Base-by-base conservation (phyloP, 169 alveolate species). In the Plasmodium chabaudi region DNA sequence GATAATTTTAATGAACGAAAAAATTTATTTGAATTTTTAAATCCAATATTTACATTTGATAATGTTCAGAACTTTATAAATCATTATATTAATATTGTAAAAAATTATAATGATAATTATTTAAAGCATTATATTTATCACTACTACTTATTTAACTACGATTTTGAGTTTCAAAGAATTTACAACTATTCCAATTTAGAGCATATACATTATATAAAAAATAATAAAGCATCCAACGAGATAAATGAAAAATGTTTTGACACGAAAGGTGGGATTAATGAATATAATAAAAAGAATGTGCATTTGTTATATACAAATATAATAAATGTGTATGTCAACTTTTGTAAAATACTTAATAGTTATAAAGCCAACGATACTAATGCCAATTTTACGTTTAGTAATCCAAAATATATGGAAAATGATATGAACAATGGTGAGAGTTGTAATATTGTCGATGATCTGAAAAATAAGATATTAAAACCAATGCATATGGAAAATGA, bases 51-150 rank as follows among this genome's bases (percentile, higher is more conserved):
- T 15, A 86, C 47, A 23, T 55, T 6, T 47, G 91, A 86, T 19
- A 86, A 86, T 27, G n/a, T 61, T 3, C 56, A 86, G 15, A 86
- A 86, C 69, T 86, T 86, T 53, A 63, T 86, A 4, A 60, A 17
- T 7, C 91, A 86, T 42, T 86, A 70, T 15, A 60, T 86, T 13
- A 61, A 68, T 64, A 55, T 86, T 34, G 59, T 86, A 27, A 86
- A 27, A 49, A 46, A 59, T 59, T 86, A 86, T 25, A 86, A 86
- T n/a, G 74, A 86, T 21, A 69, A 12, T 13, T 86, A 86, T 71
- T 47, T 86, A 44, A 86, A 70, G 15, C 91, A 86, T 42, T 86
- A 86, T 65, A 49, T 70, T 15, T 86, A 86, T 70, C 86, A 86
- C 6, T 86, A 86, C 42, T 68, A 86, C 27, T 39, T 86, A 25